Evolutionary conservation across 164 flowering plant species (phyloP), one percentile per base, ranked within the genome.

Genomic region (Nelumbo lutea): DNA sequence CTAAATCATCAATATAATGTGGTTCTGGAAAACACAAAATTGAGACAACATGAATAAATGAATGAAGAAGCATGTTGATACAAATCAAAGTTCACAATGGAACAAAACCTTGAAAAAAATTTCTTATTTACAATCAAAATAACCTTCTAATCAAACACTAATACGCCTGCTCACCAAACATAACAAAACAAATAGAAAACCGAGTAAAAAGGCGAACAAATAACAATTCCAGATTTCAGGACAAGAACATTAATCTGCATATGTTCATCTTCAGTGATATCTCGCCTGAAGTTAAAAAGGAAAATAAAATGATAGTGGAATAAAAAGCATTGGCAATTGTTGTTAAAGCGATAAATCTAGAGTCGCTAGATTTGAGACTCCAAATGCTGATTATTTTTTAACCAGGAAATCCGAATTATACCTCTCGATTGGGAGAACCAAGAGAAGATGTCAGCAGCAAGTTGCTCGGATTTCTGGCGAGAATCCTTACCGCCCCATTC

Each of bases 401-500:
- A 4, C 48, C 48, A 46, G 48, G 7, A 46, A 46, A 46, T 7
- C 9, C 0, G 6, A 51, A 14, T 40, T 38, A 44, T 53, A 81
- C 79, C 80, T 74, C 74, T 81, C 41, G 83, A 70, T 57, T 73
- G 76, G 13, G 78, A 59, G 68, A 83, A 76, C 76, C 75, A 73
- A 11, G 66, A 9, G 70, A 73, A 60, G 43, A 83, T 45, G n/a
- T 78, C 79, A 0, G 68, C 3, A 3, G 72, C 64, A 41, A 80
- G 68, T 44, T 78, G 79, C 13, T 72, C 64, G 9, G 76, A 75
- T 76, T 80, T 85, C 53, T 55, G 70, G 58, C 69, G 68, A 52
- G 88, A 76, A 55, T 81, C 76, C 42, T 68, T 70, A 39, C 86
- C 85, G 6, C 88, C 86, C 88, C 88, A 85, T 65, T 77, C 81